These are phyloP conservation scores for Teunomyces cretensis DNA, from an alignment of 805 yeast genomes.

Conservation along the genomic window DNA sequence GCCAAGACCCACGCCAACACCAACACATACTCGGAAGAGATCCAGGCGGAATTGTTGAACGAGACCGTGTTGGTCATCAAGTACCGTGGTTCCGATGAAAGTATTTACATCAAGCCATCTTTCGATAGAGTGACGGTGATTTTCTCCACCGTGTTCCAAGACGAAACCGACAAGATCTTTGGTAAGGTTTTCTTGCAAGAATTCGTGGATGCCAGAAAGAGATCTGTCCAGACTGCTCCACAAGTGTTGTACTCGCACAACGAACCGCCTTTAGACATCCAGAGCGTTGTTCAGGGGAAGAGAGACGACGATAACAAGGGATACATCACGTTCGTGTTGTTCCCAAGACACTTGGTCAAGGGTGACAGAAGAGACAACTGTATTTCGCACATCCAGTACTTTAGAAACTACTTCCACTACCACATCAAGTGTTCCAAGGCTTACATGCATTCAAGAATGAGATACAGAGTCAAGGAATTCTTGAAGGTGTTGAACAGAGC, in stretches of 20 bases:
- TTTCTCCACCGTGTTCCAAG: constrained; percentile 91
- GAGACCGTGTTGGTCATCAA: constrained; percentile 67
- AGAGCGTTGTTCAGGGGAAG: constrained; percentile 39
- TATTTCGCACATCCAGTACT: constrained; percentile 85
- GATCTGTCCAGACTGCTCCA: constrained; percentile 96
- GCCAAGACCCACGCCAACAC: constrained; percentile 45
- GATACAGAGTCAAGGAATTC: constrained; percentile 91
- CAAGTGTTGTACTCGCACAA: constrained; percentile 89
- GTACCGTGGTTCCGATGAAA: constrained; percentile 85
- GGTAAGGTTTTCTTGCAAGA: constrained; percentile 90
- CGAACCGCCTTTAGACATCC: constrained; percentile 87
- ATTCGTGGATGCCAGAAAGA: constrained; percentile 92
- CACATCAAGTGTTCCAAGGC: constrained; percentile 99
- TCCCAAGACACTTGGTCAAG: constrained; percentile 72
- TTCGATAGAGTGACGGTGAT: constrained; percentile 96
- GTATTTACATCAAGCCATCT: constrained; percentile 86
- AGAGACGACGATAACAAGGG: constrained; percentile 47
- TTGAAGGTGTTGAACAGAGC: constrained; percentile 95
- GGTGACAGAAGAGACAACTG: constrained; percentile 77
- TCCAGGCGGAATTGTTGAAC: constrained; percentile 43
- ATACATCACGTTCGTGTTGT: constrained; percentile 67
- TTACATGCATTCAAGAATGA: constrained; percentile 97
- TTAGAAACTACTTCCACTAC: constrained; percentile 96
- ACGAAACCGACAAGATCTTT: constrained; percentile 91
- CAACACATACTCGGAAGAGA: constrained; percentile 44